Percentiles rank a stretch among this genome's conserved stretches.
Conservation (phyloP, 331 rosid genomes). For the Rosa hybrid region DNA sequence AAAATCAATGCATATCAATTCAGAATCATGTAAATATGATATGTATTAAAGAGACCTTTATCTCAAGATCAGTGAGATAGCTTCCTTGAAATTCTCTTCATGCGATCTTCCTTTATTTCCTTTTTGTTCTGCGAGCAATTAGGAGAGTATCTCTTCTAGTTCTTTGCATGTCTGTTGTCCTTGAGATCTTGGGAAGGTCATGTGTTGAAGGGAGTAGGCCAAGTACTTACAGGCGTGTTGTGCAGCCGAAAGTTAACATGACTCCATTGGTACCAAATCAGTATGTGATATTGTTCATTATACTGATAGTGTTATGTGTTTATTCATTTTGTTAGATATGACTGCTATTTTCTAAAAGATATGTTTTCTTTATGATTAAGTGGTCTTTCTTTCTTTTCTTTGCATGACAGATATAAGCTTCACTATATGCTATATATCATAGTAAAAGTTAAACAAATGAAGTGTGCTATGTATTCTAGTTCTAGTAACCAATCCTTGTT, state of each 20-base stretch:
- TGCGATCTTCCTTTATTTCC: no score
- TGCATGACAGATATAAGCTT: not conserved
- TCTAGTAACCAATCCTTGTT: not conserved
- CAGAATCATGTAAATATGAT: no score
- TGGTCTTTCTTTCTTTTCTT: not conserved
- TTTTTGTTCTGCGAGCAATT: no score
- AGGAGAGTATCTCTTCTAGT: no score
- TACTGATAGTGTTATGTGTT: not conserved
- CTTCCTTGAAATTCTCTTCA: no score
- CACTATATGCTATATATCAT: not conserved
- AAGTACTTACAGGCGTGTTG: slow-evolving; percentile 49
- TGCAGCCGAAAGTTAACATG: slow-evolving; percentile 88
- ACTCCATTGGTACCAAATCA: slow-evolving; percentile 88
- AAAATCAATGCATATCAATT: no score
- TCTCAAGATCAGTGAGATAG: no score
- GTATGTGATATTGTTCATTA: slow-evolving; percentile 45
- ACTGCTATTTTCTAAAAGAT: not conserved
- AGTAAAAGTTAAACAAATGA: not conserved
- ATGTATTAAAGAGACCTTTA: no score
- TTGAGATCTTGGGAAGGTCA: no score
- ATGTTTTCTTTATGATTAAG: not conserved
- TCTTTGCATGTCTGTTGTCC: no score
- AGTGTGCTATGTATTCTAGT: not conserved
- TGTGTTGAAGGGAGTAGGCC: no score
- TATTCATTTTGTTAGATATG: not conserved